These are phyloP conservation scores for Aspergillus cejpii DNA, from an alignment of 2,329 filamentous ascomycete species.

Conservation along the genomic window DNA sequence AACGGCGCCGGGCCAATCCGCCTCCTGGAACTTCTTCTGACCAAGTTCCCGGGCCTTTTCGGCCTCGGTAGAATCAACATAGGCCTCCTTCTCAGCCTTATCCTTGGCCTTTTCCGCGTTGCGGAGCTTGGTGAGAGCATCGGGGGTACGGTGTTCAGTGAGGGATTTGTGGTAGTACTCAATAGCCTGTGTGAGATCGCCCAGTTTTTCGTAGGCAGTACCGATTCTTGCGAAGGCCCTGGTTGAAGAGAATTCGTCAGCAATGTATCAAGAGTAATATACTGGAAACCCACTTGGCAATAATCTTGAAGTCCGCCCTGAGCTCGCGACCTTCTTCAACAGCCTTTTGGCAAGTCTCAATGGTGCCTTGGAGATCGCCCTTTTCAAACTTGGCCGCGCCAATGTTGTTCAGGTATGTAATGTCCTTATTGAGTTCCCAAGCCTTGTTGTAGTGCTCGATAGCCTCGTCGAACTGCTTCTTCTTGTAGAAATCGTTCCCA, in stretches of 20 bases:
- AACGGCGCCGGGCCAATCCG: slow-evolving; percentile 90
- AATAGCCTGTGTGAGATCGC: slow-evolving; percentile 71
- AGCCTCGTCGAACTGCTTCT: slow-evolving; percentile 89
- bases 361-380: slow-evolving; percentile 81
- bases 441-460: slow-evolving; percentile 92
- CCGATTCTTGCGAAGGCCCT: slow-evolving; percentile 89
- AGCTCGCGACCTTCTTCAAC: slow-evolving; percentile 83
- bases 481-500: slow-evolving; percentile 96
- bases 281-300: slow-evolving; percentile 63
- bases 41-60: slow-evolving; percentile 93
- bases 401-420: slow-evolving; percentile 95
- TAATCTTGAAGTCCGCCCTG: slow-evolving; percentile 94
- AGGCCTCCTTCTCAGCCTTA: slow-evolving; percentile 67
- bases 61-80: slow-evolving; percentile 84
- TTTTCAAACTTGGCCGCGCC: slow-evolving; percentile 94
- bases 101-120: slow-evolving; percentile 80
- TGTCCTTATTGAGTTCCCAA: slow-evolving; percentile 92
- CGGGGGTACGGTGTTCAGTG: slow-evolving; percentile 92
- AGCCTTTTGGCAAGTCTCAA: slow-evolving; percentile 80
- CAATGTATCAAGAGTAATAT: neutral
- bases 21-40: slow-evolving; percentile 95
- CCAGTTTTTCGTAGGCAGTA: slow-evolving; percentile 83
- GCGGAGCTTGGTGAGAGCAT: slow-evolving; percentile 87
- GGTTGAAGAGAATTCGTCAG: slow-evolving; percentile 10
- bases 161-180: slow-evolving; percentile 89